Percentiles rank a stretch among this genome's conserved stretches.
Conservation (phyloP, 495 filamentous ascomycete species). For the Amniculicola lignicola region DNA sequence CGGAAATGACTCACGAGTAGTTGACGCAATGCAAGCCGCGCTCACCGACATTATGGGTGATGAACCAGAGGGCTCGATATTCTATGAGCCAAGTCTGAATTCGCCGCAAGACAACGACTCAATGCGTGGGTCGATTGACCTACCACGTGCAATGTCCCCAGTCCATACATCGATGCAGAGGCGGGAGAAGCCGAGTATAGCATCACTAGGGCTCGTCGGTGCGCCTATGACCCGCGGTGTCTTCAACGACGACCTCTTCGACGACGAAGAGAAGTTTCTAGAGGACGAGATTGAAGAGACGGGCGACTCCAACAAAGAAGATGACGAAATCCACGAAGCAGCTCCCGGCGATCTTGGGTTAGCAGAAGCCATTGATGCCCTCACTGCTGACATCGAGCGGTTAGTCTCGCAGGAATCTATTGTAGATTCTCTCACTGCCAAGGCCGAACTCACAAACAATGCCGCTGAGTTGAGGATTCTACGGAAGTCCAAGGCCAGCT, state of each 20-base stretch:
- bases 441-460: conserved; percentile 96
- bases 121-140: conserved; percentile 57
- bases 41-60: conserved; percentile 93
- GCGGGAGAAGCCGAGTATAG: conserved; percentile 70
- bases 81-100: conserved; percentile 47
- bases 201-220: conserved; percentile 85
- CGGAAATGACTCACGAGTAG: conserved; percentile 54
- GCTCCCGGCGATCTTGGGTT: conserved; percentile 93
- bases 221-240: conserved; percentile 77
- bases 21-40: conserved; percentile 91
- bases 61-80: conserved; percentile 54
- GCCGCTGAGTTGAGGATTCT: conserved; percentile 87
- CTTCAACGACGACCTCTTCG: conserved; percentile 93
- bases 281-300: conserved; percentile 81
- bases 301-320: conserved; percentile 48
- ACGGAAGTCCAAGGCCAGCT: conserved; percentile 87
- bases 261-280: conserved; percentile 83
- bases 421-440: conserved; percentile 83
- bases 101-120: conserved; percentile 50
- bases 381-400: conserved; percentile 86
- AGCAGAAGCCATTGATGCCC: conserved; percentile 81
- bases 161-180: conserved; percentile 48
- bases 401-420: conserved; percentile 84
- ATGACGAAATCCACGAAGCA: conserved; percentile 89
- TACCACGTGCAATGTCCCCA: conserved; percentile 39